A percentile compares a stretch with the other conserved stretches of the same genome.
These are phyloP conservation scores for Lobosporangium transversale DNA, from an alignment of 192 early-diverging fungal species.

Conservation along the genomic window DNA sequence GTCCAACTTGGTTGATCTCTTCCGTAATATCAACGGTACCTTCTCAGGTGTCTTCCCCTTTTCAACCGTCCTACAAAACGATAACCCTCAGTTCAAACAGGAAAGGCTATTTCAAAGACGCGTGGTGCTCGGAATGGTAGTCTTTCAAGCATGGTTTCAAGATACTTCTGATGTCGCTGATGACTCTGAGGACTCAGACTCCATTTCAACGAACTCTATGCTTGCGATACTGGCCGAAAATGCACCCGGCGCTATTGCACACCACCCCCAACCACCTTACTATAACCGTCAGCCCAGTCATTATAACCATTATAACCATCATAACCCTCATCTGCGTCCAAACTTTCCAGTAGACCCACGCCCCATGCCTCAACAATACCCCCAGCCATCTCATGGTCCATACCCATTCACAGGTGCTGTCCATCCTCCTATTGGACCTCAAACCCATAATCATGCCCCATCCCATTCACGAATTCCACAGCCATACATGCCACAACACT, in stretches of 20 bases:
- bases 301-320: not conserved
- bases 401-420: not conserved
- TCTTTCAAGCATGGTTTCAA: conserved; percentile 44
- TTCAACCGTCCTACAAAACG: conserved; percentile 21
- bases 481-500: not conserved
- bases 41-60: conserved; percentile 46
- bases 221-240: not conserved
- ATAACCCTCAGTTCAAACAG: not conserved
- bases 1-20: conserved; percentile 28
- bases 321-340: not conserved
- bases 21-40: conserved; percentile 36
- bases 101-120: conserved; percentile 9
- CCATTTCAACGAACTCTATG: conserved; percentile 15
- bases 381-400: not conserved
- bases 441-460: no score
- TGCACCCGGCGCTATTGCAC: not conserved
- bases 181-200: conserved; percentile 35
- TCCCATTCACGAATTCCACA: not conserved
- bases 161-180: conserved; percentile 42
- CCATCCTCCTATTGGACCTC: not conserved
- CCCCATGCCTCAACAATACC: not conserved
- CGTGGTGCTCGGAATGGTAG: conserved; percentile 30
- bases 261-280: not conserved
- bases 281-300: not conserved
- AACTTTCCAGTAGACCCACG: not conserved